Evolutionary conservation across 495 filamentous ascomycete species (phyloP).

Genomic region (Aspergillus leporis): DNA sequence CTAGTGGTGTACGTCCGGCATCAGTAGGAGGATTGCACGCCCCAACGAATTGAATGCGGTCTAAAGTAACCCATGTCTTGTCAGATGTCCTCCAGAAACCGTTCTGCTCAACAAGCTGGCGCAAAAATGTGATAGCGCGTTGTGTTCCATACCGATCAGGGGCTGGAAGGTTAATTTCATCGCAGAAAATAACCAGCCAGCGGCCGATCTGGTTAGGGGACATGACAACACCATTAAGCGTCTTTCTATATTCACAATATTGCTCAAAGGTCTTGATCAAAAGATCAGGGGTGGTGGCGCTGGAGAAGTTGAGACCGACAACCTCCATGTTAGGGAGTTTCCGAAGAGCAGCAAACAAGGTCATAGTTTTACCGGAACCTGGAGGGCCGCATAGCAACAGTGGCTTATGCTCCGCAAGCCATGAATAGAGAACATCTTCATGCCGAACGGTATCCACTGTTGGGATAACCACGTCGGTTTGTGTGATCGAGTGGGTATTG

Average conservation of each 20-base stretch:
- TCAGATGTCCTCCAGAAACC: conserved; percentile 98
- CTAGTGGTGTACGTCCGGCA: conserved; percentile 92
- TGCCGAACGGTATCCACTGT: conserved; percentile 96
- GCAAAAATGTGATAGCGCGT: conserved; percentile 92
- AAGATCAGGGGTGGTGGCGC: conserved; percentile 94
- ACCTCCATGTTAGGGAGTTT: conserved; percentile 99
- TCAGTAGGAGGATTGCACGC: conserved; percentile 99
- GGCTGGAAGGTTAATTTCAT: conserved; percentile 98
- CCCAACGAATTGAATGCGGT: conserved; percentile 97
- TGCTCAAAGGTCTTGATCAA: conserved; percentile 99
- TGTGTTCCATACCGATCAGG: conserved; percentile 98
- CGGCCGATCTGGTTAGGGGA: conserved; percentile 95
- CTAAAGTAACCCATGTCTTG: conserved; percentile 96
- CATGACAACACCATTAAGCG: conserved; percentile 90
- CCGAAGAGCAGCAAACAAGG: conserved; percentile 91
- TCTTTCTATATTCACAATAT: conserved; percentile 99
- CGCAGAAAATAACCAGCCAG: conserved; percentile 98
- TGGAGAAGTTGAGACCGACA: conserved; percentile 98
- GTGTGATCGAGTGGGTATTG: conserved; percentile 94
- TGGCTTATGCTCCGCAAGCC: conserved; percentile 98
- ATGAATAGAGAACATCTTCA: conserved; percentile 97
- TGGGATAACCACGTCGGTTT: conserved; percentile 97
- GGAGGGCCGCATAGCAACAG: conserved; percentile 94
- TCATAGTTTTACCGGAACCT: conserved; percentile 99
- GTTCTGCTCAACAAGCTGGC: conserved; percentile 97